Evolutionary conservation across 2,329 filamentous ascomycete genomes (phyloP).

Genomic region (Leptographium flavum): DNA sequence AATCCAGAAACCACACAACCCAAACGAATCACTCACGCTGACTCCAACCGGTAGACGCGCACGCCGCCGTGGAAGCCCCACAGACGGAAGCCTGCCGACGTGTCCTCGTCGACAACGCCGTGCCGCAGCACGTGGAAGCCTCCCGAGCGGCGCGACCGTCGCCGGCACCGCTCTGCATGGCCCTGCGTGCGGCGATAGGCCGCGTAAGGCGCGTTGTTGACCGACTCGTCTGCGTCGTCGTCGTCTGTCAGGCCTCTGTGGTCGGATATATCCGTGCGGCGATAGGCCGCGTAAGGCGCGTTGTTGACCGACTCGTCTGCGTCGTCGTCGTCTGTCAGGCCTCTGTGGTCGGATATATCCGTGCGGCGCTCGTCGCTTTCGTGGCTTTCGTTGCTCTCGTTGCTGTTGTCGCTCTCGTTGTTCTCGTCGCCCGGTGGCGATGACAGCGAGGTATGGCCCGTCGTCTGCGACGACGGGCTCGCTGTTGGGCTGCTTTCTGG

Average conservation of each 20-base stretch:
- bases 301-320: too few species aligned
- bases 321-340: too few species aligned
- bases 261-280: too few species aligned
- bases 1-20: background rate
- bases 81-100: constrained; percentile 2
- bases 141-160: background rate
- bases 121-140: constrained; percentile 1
- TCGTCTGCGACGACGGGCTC: background rate
- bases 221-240: too few species aligned
- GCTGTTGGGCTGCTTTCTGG: background rate
- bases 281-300: too few species aligned
- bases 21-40: background rate
- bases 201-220: too few species aligned
- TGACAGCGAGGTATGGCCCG: too few species aligned
- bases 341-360: too few species aligned
- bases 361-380: too few species aligned
- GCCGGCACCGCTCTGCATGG: constrained; percentile 4
- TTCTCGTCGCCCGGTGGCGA: background rate
- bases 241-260: too few species aligned
- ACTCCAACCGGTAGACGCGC: constrained; percentile 8
- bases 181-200: too few species aligned
- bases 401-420: background rate
- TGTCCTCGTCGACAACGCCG: constrained; percentile 3
- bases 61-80: constrained; percentile 5
- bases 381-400: background rate